Base-by-base conservation (phyloP, 257 asterid genomes). In the Solanum infundibuliforme region DNA sequence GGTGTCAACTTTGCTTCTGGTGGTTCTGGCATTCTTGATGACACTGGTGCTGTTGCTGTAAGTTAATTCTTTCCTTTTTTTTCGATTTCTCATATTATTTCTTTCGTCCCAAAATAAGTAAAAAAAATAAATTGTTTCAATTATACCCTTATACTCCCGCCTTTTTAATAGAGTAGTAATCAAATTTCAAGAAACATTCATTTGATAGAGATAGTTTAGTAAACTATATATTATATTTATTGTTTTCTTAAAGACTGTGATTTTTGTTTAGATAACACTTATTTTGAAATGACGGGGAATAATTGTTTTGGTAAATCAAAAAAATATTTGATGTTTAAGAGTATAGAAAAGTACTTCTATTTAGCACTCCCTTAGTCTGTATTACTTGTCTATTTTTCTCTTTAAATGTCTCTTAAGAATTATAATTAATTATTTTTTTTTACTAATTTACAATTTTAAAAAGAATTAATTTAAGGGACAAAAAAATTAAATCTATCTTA, bases 1-100 rank as follows among this genome's bases (percentile, higher is more conserved):
- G 98, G 98, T 35, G 98, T 95, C 34, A 92, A 94, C 89, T 95
- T 39, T 89, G 98, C 95, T 48, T 94, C 98, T 65, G 98, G 98
- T 76, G 98, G 94, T 85, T 95, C 98, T 68, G 98, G 98, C 2
- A 95, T 95, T 25, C 92, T 94, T 12, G 96, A 95, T 90, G 85
- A 87, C 34, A 95, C 98, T 27, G 98, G 98, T 77, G 84, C 89
- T 48, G 6, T 73, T 20, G 82, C 82, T 9, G 82, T 73, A 73
- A 73, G 82, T 73, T 41, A 9, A 9, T 39, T 73, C 27, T 35
- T 34, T 73, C 21, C 5, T 16, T 1, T 16, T 29, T 0, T 12
- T 69, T 13, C 2, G 11, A 13, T 46, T 2, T 27, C 2, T 14
- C 41, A 32, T 1, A 32, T 71, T 71, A 68, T 0, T 62, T 10